Base-by-base conservation (phyloP, 1,284 basidiomycete species). In the Fomitopsis palustris region DNA sequence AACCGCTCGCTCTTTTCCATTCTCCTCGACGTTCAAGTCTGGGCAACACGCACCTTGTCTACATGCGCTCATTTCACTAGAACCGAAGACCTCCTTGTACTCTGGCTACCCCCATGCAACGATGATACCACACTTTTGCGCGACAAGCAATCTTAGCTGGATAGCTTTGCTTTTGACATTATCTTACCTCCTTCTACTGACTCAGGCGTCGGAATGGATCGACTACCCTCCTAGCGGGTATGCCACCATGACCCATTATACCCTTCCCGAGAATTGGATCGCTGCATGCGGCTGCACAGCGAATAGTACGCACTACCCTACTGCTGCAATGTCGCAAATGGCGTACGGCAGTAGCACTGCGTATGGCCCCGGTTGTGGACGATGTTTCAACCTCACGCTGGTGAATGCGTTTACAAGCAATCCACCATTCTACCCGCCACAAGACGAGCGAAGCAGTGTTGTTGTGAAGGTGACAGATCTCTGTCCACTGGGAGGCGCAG, bases 401-500 rank as follows among this genome's bases (percentile, higher is more conserved):
- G 68, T 90, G 53, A 85, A 90, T 65, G 84, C 88, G 6, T 85
- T 86, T 67, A 76, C 79, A 17, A 77, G 84, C 0, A 74, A 78
- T 51, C 90, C 90, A n/a, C 87, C 84, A 0, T 92, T 88, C 71
- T 82, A 81, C 65, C 88, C 88, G 14, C 31, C 49, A 35, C 17
- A 52, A 1, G 67, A 80, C 37, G 75, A 75, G n/a, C 74, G 78
- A 17, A 88, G 84, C 57, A 87, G 81, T 45, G 74, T 92, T 16
- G 80, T 90, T 21, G 74, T 92, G 54, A 92, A 92, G 72, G 74
- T 92, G 38, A 90, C 86, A 2, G 89, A 92, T 69, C 70, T 90
- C 21, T 92, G 90, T 70, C 88, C 89, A 7, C 70, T 81, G 17
- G 82, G 82, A 10, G 69, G 73, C 47, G 70, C 70, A 25, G 86